Conservation (phyloP, 768 basidiomycete genomes). For the Crassisporium funariophilum region DNA sequence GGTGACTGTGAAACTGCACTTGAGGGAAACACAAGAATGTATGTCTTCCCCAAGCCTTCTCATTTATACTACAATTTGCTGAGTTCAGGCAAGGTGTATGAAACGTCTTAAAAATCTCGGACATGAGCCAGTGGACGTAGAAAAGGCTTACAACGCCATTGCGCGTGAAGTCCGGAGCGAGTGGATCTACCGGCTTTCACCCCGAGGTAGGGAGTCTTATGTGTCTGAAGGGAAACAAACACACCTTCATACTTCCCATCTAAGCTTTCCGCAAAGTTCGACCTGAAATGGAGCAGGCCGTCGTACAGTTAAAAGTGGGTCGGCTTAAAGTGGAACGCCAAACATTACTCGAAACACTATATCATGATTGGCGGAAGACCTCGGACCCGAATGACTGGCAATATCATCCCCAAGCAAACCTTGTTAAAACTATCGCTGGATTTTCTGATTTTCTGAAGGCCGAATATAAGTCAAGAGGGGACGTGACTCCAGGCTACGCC, state of each 20-base stretch:
- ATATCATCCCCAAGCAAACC: constrained; percentile 14
- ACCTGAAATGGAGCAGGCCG: constrained; percentile 16
- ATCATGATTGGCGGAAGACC: constrained; percentile 18
- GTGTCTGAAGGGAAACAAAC: neutral
- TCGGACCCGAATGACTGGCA: constrained; percentile 18
- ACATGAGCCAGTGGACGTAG: constrained; percentile 18
- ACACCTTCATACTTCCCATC: neutral
- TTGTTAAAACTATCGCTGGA: constrained; percentile 9
- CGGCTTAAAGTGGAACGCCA: constrained; percentile 19
- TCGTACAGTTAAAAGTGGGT: constrained; percentile 9
- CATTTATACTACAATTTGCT: neutral
- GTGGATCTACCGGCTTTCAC: constrained; percentile 10
- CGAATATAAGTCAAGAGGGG: constrained; percentile 14
- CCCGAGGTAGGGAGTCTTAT: constrained; percentile 8
- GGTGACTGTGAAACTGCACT: constrained; percentile 11
- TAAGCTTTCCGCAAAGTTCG: constrained; percentile 20
- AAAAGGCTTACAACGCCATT: constrained; percentile 12
- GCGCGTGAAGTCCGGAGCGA: constrained; percentile 11
- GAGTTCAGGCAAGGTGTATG: constrained; percentile 14
- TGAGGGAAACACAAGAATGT: constrained; percentile 6
- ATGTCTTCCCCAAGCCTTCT: neutral
- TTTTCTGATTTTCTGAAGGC: constrained; percentile 19
- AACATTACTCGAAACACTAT: constrained; percentile 14
- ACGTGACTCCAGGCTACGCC: constrained; percentile 13
- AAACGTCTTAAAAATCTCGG: constrained; percentile 18